Evolutionary conservation across 2,329 filamentous ascomycete genomes (phyloP).

Genomic region (Alternaria triticina): DNA sequence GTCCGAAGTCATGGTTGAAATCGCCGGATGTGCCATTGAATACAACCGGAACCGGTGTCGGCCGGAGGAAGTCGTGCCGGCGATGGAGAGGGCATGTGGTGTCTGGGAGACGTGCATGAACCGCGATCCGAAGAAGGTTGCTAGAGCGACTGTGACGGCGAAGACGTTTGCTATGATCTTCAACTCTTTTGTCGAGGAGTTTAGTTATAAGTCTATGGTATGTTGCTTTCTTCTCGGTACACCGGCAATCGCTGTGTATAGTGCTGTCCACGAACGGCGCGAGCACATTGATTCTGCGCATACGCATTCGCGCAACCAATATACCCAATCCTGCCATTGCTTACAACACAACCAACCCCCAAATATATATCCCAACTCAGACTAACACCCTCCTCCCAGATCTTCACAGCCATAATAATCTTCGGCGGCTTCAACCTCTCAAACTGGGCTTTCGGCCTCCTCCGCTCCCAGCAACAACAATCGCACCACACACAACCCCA

Average conservation of each 20-base stretch:
- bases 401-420: slow-evolving; percentile 57
- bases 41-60: slow-evolving; percentile 80
- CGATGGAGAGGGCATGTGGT: slow-evolving; percentile 74
- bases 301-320: not conserved
- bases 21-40: slow-evolving; percentile 73
- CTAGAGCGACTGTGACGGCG: slow-evolving; percentile 79
- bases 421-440: slow-evolving; percentile 62
- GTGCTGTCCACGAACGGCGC: not conserved
- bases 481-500: slow-evolving; percentile 12
- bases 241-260: not conserved
- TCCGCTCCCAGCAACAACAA: slow-evolving; percentile 51
- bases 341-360: not conserved
- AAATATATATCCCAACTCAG: slow-evolving; percentile 1
- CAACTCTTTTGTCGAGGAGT: slow-evolving; percentile 89
- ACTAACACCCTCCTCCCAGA: slow-evolving; percentile 37
- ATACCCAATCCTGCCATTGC: not conserved
- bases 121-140: slow-evolving; percentile 77
- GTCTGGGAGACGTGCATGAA: slow-evolving; percentile 90
- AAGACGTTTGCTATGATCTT: slow-evolving; percentile 91
- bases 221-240: slow-evolving; percentile 14
- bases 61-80: slow-evolving; percentile 70
- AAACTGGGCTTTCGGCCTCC: slow-evolving; percentile 66
- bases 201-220: slow-evolving; percentile 83
- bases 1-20: slow-evolving; percentile 73
- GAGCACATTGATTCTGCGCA: not conserved